Percentiles rank a stretch among this genome's conserved stretches.
These are phyloP conservation scores for Hypomyces perniciosus DNA, from an alignment of 2,329 filamentous ascomycete genomes.

Conservation along the genomic window DNA sequence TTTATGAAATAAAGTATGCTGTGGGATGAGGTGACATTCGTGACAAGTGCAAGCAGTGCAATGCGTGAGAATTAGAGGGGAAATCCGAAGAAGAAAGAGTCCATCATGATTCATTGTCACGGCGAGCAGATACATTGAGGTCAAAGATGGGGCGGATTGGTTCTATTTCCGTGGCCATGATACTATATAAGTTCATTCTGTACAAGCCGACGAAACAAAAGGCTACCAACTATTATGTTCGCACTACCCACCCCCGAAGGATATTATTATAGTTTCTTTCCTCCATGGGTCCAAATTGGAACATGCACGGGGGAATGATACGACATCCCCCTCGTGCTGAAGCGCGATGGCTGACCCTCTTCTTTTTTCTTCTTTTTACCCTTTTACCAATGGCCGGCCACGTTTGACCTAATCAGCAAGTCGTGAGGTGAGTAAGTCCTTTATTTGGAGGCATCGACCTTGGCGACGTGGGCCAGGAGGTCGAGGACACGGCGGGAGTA, in stretches of 20 bases:
- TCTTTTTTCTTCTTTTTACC: conserved; percentile 21
- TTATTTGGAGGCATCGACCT: conserved; percentile 61
- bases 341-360: conserved; percentile 8
- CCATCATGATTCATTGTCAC: no score
- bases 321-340: not conserved
- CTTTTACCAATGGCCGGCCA: conserved; percentile 1
- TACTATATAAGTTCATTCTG: conserved; percentile 2
- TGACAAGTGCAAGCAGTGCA: no score
- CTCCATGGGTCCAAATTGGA: not conserved
- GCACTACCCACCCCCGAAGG: conserved; percentile 1
- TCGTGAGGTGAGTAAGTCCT: conserved; percentile 1
- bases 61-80: no score
- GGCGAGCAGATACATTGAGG: not conserved
- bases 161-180: conserved; percentile 7
- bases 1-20: not conserved
- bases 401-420: not conserved
- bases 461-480: conserved; percentile 71
- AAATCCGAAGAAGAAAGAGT: no score
- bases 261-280: conserved; percentile 5
- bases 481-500: conserved; percentile 95
- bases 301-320: not conserved
- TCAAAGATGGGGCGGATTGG: conserved; percentile 1
- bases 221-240: not conserved
- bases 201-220: conserved; percentile 3
- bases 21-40: no score